Evolutionary conservation across 2,329 filamentous ascomycete species (phyloP).

Genomic region (Colletotrichum cuscutae): DNA sequence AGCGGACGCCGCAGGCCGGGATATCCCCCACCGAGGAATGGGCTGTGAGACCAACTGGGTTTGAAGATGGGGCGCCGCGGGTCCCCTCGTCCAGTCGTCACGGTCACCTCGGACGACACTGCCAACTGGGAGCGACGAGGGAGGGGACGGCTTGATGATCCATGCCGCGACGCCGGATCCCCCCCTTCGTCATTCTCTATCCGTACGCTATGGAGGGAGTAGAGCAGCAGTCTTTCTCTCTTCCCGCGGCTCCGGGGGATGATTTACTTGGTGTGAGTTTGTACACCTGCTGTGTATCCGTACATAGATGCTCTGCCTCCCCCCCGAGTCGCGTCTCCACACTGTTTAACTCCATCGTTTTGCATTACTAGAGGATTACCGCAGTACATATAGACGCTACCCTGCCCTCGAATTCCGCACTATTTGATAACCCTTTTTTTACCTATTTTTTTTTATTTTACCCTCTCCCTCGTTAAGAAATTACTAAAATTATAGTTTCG

Average conservation of each 20-base stretch:
- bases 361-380: too few relatives aligned
- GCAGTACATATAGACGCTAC: too few relatives aligned
- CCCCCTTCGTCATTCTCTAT: not conserved
- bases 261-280: not conserved
- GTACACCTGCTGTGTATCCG: not conserved
- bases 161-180: slow-evolving; percentile 17
- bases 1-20: not conserved
- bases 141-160: slow-evolving; percentile 16
- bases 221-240: not conserved
- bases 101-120: slow-evolving; percentile 18
- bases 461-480: too few relatives aligned
- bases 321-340: not conserved
- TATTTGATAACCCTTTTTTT: too few relatives aligned
- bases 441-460: too few relatives aligned
- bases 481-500: too few relatives aligned
- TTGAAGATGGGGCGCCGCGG: slow-evolving; percentile 21
- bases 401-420: too few relatives aligned
- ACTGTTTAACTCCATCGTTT: too few relatives aligned
- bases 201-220: too few relatives aligned
- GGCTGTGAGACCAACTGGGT: slow-evolving; percentile 27
- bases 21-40: slow-evolving; percentile 11
- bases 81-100: slow-evolving; percentile 13
- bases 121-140: slow-evolving; percentile 14
- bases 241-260: not conserved
- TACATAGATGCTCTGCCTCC: too few relatives aligned